phyloP scores from a whole-genome alignment of 139 green algal genomes.

The Auxenochlorella pyrenoidosa region DNA sequence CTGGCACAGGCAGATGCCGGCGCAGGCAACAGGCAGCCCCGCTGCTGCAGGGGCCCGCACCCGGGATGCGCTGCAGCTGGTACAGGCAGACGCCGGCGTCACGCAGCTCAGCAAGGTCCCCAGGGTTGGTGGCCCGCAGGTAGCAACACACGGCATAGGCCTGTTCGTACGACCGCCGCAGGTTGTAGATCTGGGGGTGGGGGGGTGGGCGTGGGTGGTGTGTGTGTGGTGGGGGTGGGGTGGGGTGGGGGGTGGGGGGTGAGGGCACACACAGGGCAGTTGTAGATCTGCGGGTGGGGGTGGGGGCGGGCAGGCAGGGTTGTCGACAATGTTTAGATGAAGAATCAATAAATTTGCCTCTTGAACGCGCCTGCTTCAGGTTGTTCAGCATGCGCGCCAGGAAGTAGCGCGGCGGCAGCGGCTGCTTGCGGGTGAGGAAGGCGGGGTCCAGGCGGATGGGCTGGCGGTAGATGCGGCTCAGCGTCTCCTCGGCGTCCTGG shows the following conservation, averaged over 20 bases:
- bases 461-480: conserved; percentile 35
- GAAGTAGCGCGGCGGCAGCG: conserved; percentile 40
- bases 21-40: too few relatives aligned
- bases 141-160: conserved; percentile 24
- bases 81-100: conserved; percentile 46
- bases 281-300: too few relatives aligned
- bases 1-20: conserved; percentile 41
- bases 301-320: too few relatives aligned
- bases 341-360: too few relatives aligned
- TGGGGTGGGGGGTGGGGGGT: too few relatives aligned
- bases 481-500: conserved; percentile 59
- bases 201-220: too few relatives aligned
- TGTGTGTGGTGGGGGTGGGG: too few relatives aligned
- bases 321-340: too few relatives aligned
- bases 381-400: conserved; percentile 63
- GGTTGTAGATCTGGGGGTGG: conserved; percentile 24
- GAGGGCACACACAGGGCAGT: too few relatives aligned
- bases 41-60: background rate
- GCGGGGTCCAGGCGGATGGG: conserved; percentile 50
- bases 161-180: background rate
- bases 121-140: conserved; percentile 38
- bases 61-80: conserved; percentile 32
- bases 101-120: conserved; percentile 35
- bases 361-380: conserved; percentile 48
- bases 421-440: conserved; percentile 33